Conservation (phyloP, 2,329 filamentous ascomycete species). For the Verticillium nubilum region DNA sequence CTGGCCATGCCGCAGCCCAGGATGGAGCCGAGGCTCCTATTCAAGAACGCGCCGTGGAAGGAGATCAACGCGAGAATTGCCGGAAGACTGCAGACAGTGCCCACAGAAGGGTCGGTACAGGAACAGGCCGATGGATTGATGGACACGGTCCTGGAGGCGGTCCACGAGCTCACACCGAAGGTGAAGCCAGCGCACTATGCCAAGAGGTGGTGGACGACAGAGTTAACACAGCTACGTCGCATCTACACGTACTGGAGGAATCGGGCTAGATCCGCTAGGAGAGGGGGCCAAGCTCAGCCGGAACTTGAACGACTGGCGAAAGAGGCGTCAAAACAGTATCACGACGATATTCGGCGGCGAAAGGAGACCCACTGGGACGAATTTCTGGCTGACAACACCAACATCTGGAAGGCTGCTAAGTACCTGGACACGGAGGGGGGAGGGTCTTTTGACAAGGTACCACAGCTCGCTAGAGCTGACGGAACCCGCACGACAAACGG, state of each 20-base stretch:
- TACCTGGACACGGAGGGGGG: slow-evolving; percentile 15
- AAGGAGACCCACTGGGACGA: slow-evolving; percentile 19
- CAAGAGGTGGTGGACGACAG: slow-evolving; percentile 22
- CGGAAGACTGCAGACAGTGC: background rate
- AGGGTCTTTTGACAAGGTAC: slow-evolving; percentile 16
- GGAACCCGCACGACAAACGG: slow-evolving; percentile 7
- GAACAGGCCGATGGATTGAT: background rate
- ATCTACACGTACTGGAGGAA: slow-evolving; percentile 22
- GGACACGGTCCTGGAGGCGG: background rate
- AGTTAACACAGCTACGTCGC: slow-evolving; percentile 20
- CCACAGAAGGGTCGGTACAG: background rate
- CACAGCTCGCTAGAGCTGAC: slow-evolving; percentile 14
- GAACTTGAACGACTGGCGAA: slow-evolving; percentile 12
- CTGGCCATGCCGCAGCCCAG: slow-evolving; percentile 4
- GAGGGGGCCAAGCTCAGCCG: background rate
- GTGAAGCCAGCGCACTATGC: slow-evolving; percentile 18
- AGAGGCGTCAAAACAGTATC: slow-evolving; percentile 16
- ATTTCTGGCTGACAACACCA: slow-evolving; percentile 18
- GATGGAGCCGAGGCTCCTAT: slow-evolving; percentile 11
- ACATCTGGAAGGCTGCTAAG: slow-evolving; percentile 22
- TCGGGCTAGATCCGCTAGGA: slow-evolving; percentile 13
- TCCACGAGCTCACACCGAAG: slow-evolving; percentile 12
- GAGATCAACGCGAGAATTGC: slow-evolving; percentile 12
- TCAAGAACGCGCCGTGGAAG: slow-evolving; percentile 22
- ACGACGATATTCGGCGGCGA: slow-evolving; percentile 16